Conservation (phyloP, 2,329 filamentous ascomycete species). For the Thelonectria olida region DNA sequence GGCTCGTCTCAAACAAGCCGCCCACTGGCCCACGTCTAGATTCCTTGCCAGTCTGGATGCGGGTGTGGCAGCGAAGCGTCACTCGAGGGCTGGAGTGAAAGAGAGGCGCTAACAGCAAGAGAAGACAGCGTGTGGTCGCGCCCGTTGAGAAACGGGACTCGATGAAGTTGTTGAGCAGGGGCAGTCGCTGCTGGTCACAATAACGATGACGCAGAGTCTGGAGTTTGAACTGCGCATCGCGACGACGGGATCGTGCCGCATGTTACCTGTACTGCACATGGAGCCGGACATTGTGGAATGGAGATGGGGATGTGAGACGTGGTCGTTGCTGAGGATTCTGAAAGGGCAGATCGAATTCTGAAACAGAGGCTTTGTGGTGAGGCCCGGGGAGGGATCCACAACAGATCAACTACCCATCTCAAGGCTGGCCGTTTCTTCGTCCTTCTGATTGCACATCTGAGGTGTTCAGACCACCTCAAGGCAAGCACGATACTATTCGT, state of each 20-base stretch:
- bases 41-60: constrained; percentile 31
- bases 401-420: not conserved
- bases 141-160: not conserved
- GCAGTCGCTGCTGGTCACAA: not conserved
- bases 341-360: constrained; percentile 13
- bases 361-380: constrained; percentile 6
- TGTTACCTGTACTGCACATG: no score
- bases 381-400: not conserved
- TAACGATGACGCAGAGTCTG: not conserved
- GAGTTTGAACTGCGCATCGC: not conserved
- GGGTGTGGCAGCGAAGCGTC: constrained; percentile 25
- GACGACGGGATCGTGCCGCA: no score
- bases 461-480: not conserved
- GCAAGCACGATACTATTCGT: no score
- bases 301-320: not conserved
- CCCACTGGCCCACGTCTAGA: constrained; percentile 25
- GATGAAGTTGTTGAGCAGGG: not conserved
- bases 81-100: not conserved
- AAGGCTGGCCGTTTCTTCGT: not conserved
- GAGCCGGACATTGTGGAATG: no score
- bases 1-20: constrained; percentile 27
- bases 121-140: not conserved
- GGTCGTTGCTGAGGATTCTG: not conserved
- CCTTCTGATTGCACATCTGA: not conserved
- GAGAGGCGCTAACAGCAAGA: constrained; percentile 12